phyloP scores from a whole-genome alignment of 768 basidiomycete genomes.

The Tricholoma hemisulphureum region DNA sequence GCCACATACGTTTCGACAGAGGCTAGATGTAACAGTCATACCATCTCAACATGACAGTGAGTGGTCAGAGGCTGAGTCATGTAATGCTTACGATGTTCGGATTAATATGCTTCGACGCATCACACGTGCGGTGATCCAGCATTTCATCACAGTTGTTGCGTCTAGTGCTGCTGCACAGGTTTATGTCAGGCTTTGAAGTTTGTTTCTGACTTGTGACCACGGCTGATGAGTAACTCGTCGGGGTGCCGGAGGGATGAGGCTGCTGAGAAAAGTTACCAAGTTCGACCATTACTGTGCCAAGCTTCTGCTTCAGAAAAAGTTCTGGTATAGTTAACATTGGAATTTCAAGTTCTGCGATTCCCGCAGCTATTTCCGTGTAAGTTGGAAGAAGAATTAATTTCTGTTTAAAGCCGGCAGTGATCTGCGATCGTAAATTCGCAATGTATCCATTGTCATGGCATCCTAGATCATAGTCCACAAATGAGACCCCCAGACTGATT shows the following conservation, averaged over 20 bases:
- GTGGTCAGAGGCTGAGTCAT: no score
- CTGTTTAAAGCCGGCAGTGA: conserved; percentile 60
- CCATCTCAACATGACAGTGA: no score
- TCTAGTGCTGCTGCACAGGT: conserved; percentile 41
- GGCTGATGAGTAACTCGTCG: conserved; percentile 45
- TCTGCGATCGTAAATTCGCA: conserved; percentile 56
- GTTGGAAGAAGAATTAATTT: conserved; percentile 65
- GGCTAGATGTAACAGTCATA: conserved; percentile 32
- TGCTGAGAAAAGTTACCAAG: not conserved
- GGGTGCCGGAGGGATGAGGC: conserved; percentile 16
- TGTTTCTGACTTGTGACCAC: conserved; percentile 32
- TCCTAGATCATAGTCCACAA: conserved; percentile 34
- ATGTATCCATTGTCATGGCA: conserved; percentile 75
- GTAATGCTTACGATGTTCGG: conserved; percentile 46
- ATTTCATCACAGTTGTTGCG: conserved; percentile 45
- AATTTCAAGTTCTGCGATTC: conserved; percentile 55
- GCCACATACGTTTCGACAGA: conserved; percentile 58
- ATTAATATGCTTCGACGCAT: conserved; percentile 46
- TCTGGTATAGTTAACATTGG: conserved; percentile 53
- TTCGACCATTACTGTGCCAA: conserved; percentile 28
- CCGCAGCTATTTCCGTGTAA: conserved; percentile 58
- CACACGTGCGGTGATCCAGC: conserved; percentile 25
- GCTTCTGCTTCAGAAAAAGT: conserved; percentile 60
- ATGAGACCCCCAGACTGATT: not conserved
- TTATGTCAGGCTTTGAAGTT: conserved; percentile 35